phyloP scores from a whole-genome alignment of 228 moss, liverwort and hornwort species.

The Sphagnum magellanicum region DNA sequence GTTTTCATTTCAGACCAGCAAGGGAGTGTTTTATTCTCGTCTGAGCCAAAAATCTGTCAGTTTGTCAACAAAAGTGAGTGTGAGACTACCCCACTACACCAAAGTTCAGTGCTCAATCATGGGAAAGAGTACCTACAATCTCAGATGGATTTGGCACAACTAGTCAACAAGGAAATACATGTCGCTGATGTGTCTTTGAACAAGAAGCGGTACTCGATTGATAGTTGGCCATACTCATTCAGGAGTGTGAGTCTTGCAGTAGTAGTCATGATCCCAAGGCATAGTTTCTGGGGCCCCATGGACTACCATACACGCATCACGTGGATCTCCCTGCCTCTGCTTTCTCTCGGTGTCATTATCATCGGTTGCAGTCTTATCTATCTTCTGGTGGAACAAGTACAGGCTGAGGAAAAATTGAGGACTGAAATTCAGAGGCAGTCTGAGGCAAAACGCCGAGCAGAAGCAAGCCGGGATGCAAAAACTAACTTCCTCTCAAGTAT shows the following conservation, averaged over 20 bases:
- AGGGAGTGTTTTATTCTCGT: conserved; percentile 57
- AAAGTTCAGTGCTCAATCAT: conserved; percentile 30
- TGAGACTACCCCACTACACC: conserved; percentile 25
- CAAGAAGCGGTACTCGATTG: conserved; percentile 47
- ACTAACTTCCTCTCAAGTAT: conserved; percentile 78
- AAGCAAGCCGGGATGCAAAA: conserved; percentile 87
- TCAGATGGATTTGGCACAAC: conserved; percentile 34
- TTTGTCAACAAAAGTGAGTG: conserved; percentile 19
- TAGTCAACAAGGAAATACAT: conserved; percentile 40
- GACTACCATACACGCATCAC: conserved; percentile 47
- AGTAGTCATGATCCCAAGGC: conserved; percentile 60
- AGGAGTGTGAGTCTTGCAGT: conserved; percentile 53
- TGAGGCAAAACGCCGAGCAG: conserved; percentile 58
- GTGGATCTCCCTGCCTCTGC: conserved; percentile 46
- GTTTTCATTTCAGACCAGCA: conserved; percentile 60
- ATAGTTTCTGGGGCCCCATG: conserved; percentile 60
- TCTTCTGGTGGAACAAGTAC: conserved; percentile 52
- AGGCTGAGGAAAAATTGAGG: conserved; percentile 57
- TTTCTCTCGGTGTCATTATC: conserved; percentile 45
- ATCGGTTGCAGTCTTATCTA: conserved; percentile 51
- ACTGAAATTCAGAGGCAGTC: conserved; percentile 51
- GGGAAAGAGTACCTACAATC: conserved; percentile 37
- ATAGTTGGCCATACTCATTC: conserved; percentile 58
- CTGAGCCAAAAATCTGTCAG: conserved; percentile 39
- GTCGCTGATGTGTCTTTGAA: conserved; percentile 38